phyloP scores from a whole-genome alignment of 2,329 filamentous ascomycete genomes.

The Cytospora paraplurivora region DNA sequence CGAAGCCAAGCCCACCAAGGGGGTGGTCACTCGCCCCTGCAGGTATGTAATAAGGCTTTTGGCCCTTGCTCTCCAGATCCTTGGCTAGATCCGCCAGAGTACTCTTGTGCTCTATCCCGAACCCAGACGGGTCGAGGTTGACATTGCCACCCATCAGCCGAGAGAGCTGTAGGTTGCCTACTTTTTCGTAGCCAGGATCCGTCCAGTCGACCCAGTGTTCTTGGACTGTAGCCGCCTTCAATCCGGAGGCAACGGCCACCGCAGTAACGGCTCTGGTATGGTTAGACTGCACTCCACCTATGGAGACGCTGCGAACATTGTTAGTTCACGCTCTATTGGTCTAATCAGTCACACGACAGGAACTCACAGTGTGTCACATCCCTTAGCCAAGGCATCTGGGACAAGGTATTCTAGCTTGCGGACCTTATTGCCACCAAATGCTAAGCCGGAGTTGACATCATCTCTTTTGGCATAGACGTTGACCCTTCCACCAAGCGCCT shows the following conservation, averaged over 20 bases:
- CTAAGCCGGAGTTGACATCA: conserved; percentile 69
- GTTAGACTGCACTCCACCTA: conserved; percentile 71
- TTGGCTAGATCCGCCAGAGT: conserved; percentile 57
- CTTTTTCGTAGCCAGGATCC: conserved; percentile 61
- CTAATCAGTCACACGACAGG: background rate
- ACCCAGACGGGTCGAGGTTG: conserved; percentile 58
- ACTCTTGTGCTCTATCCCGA: conserved; percentile 70
- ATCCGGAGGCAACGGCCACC: conserved; percentile 58
- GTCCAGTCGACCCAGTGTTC: conserved; percentile 69
- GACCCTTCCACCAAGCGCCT: conserved; percentile 60
- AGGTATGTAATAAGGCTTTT: conserved; percentile 71
- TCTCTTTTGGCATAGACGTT: conserved; percentile 72
- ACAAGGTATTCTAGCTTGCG: conserved; percentile 71
- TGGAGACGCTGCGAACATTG: conserved; percentile 47
- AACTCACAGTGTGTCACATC: conserved; percentile 56
- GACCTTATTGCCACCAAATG: conserved; percentile 70
- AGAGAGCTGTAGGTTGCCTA: conserved; percentile 72
- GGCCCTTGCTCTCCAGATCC: conserved; percentile 54
- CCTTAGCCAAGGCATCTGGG: conserved; percentile 60
- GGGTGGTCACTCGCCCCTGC: conserved; percentile 72
- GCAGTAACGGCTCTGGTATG: conserved; percentile 70
- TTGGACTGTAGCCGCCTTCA: conserved; percentile 61
- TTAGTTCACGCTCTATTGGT: background rate
- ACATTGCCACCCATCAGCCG: conserved; percentile 68
- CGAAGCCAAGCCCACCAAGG: conserved; percentile 70